Conservation (phyloP, 495 filamentous ascomycete genomes). For the Podospora pseudoanserina region DNA sequence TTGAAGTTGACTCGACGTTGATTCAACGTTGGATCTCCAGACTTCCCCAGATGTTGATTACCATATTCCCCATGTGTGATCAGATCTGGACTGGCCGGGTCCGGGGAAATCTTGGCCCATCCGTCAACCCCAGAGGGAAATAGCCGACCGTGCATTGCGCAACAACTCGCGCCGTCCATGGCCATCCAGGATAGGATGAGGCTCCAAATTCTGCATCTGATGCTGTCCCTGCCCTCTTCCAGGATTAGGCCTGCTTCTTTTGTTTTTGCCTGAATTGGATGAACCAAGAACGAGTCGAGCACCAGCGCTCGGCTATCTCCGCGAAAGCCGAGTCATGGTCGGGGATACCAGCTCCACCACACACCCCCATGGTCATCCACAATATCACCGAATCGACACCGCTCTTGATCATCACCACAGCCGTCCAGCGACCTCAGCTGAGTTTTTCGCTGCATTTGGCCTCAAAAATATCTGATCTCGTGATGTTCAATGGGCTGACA, state of each 20-base stretch:
- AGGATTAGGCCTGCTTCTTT: neutral
- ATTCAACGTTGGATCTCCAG: neutral
- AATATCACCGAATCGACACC: slow-evolving; percentile 20
- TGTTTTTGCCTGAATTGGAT: neutral
- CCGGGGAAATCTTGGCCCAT: neutral
- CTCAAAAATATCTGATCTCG: no score
- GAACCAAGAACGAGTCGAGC: neutral
- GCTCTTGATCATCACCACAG: neutral
- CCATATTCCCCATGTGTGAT: neutral
- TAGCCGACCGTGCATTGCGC: neutral
- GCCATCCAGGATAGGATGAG: neutral
- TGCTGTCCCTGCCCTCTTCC: neutral
- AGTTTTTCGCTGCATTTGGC: neutral
- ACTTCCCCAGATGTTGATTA: neutral
- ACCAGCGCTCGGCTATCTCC: neutral
- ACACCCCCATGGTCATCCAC: slow-evolving; percentile 24
- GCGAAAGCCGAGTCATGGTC: slow-evolving; percentile 19
- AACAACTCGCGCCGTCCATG: neutral
- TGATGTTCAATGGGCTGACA: neutral
- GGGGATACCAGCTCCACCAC: slow-evolving; percentile 7
- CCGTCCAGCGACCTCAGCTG: neutral
- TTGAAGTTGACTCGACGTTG: neutral
- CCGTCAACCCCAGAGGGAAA: neutral
- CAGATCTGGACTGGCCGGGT: neutral
- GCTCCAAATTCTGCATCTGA: neutral